phyloP scores from a whole-genome alignment of 495 filamentous ascomycete species.

The Aspergillus kassunensis region DNA sequence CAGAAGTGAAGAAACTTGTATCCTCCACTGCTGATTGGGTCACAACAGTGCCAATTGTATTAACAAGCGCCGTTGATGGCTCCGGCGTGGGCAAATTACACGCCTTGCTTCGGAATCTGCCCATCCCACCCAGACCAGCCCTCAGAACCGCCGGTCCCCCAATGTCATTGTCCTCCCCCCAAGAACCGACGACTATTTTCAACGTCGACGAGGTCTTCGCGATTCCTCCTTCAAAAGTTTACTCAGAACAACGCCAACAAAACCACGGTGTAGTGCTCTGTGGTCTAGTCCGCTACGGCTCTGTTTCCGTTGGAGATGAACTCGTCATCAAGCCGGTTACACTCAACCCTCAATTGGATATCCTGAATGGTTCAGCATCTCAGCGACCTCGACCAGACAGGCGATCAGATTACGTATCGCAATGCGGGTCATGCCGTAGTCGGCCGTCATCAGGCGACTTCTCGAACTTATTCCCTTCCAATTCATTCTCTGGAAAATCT shows the following conservation, averaged over 20 bases:
- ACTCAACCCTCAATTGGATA: conserved; percentile 28
- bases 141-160: conserved; percentile 24
- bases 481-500: conserved; percentile 27
- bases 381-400: conserved; percentile 20
- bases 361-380: conserved; percentile 13
- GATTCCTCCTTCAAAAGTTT: conserved; percentile 52
- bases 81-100: conserved; percentile 78
- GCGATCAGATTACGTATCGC: conserved; percentile 17
- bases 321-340: conserved; percentile 76
- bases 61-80: conserved; percentile 85
- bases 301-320: conserved; percentile 71
- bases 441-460: conserved; percentile 32
- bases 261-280: conserved; percentile 66
- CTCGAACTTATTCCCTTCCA: conserved; percentile 31
- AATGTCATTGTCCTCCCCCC: conserved; percentile 22
- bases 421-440: conserved; percentile 23
- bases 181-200: conserved; percentile 58
- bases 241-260: conserved; percentile 35
- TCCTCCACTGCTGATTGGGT: conserved; percentile 40
- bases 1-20: conserved; percentile 49
- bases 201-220: conserved; percentile 83
- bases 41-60: conserved; percentile 72
- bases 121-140: conserved; percentile 58
- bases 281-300: conserved; percentile 76
- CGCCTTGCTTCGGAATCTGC: conserved; percentile 72